These are phyloP conservation scores for Adenanthera pavonina DNA, from an alignment of 306 rosid genomes.

Conservation along the genomic window DNA sequence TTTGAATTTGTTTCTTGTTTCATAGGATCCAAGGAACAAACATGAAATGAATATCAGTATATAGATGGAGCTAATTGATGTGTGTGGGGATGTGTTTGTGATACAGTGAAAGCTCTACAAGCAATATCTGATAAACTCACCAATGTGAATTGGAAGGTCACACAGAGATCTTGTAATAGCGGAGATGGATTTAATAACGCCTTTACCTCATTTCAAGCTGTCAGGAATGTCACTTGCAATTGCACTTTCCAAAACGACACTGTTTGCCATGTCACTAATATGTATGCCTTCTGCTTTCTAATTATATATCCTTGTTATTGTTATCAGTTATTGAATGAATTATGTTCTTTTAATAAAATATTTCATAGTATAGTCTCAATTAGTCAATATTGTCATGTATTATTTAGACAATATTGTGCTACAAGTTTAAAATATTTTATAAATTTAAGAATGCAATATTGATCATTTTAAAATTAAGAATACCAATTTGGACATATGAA, in stretches of 20 bases:
- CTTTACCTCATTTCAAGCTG: background rate
- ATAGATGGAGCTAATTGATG: background rate
- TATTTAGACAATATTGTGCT: too few species aligned
- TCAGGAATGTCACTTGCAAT: conserved; percentile 56
- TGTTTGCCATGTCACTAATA: conserved; percentile 59
- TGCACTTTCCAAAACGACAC: conserved; percentile 43
- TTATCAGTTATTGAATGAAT: too few species aligned
- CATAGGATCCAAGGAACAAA: too few species aligned
- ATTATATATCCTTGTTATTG: too few species aligned
- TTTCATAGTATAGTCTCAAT: too few species aligned
- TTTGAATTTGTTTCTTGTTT: too few species aligned
- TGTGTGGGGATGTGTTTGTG: background rate
- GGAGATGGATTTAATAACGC: conserved; percentile 23
- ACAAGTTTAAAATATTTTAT: too few species aligned
- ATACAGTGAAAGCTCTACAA: conserved; percentile 50
- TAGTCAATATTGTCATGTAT: too few species aligned
- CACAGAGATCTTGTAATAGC: conserved; percentile 46
- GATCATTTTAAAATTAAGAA: too few species aligned
- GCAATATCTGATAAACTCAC: conserved; percentile 57
- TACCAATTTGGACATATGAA: too few species aligned
- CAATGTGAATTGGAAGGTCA: conserved; percentile 54
- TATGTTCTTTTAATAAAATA: too few species aligned
- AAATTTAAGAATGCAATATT: too few species aligned
- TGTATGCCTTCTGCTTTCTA: conserved; percentile 34
- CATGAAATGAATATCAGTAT: background rate